phyloP scores from a whole-genome alignment of 768 basidiomycete genomes.

The Zangia roseola region DNA sequence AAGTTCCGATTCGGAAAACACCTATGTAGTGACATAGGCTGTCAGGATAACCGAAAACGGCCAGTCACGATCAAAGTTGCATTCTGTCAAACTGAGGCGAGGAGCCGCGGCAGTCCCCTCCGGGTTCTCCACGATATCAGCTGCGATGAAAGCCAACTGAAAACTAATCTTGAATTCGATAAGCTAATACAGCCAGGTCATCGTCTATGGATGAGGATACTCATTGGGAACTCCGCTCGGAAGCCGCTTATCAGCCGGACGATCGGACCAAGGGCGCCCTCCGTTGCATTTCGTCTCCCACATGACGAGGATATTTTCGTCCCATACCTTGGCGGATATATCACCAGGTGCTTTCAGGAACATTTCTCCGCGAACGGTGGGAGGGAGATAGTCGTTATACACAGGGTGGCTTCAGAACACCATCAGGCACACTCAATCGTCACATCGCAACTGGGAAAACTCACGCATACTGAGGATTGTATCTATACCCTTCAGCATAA shows the following conservation, averaged over 20 bases:
- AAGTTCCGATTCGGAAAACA: no score
- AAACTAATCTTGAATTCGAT: not conserved
- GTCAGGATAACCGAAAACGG: no score
- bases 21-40: no score
- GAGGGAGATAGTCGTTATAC: slow-evolving; percentile 59
- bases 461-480: slow-evolving; percentile 58
- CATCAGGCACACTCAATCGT: not conserved
- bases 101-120: no score
- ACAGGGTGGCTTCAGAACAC: slow-evolving; percentile 55
- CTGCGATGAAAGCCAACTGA: no score
- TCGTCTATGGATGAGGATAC: not conserved
- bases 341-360: slow-evolving; percentile 49
- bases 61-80: no score
- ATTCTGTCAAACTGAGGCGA: no score
- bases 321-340: slow-evolving; percentile 50
- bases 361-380: slow-evolving; percentile 39
- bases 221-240: not conserved
- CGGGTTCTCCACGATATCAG: no score
- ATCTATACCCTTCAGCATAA: slow-evolving; percentile 63
- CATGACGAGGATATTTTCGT: slow-evolving; percentile 50
- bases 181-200: not conserved
- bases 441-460: slow-evolving; percentile 14
- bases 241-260: slow-evolving; percentile 6
- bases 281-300: slow-evolving; percentile 58
- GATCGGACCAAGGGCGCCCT: slow-evolving; percentile 49